phyloP scores from a whole-genome alignment of 306 rosid genomes.

The Trifolium subterraneum region DNA sequence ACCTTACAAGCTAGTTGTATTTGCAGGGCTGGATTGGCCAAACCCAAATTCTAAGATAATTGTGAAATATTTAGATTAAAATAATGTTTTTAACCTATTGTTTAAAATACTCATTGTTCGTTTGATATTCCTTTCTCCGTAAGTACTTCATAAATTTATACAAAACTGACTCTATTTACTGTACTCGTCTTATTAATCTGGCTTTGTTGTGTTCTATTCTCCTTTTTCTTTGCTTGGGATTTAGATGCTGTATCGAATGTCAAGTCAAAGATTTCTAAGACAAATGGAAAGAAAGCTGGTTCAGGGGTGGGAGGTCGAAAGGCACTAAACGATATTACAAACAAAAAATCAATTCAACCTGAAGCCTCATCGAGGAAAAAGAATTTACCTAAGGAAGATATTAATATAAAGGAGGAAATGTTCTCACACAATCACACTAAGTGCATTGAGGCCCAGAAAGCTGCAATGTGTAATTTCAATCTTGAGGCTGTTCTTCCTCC shows the following conservation, averaged over 20 bases:
- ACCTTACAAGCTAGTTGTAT: no score
- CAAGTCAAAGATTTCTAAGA: constrained; percentile 43
- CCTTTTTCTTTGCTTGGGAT: neutral
- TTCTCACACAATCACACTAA: constrained; percentile 62
- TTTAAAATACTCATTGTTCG: neutral
- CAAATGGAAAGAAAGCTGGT: neutral
- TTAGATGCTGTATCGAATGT: constrained; percentile 45
- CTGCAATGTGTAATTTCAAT: constrained; percentile 40
- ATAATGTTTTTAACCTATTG: no score
- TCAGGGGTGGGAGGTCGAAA: constrained; percentile 46
- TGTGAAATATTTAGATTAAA: no score
- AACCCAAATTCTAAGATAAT: no score
- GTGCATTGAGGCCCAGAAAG: constrained; percentile 50
- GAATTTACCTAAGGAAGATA: constrained; percentile 49
- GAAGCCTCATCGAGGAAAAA: constrained; percentile 48
- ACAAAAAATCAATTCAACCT: constrained; percentile 44
- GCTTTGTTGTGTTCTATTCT: constrained; percentile 28
- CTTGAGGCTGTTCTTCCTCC: constrained; percentile 26
- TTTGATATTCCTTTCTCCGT: neutral
- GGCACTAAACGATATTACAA: constrained; percentile 64
- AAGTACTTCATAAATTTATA: neutral
- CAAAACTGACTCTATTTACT: neutral
- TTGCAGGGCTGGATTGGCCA: no score
- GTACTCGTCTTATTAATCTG: constrained; percentile 12
- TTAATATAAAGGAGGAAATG: constrained; percentile 59